Percentiles rank a stretch among this genome's conserved stretches.
Conservation (phyloP, 148 eudicot genomes). For the Silene conica region DNA sequence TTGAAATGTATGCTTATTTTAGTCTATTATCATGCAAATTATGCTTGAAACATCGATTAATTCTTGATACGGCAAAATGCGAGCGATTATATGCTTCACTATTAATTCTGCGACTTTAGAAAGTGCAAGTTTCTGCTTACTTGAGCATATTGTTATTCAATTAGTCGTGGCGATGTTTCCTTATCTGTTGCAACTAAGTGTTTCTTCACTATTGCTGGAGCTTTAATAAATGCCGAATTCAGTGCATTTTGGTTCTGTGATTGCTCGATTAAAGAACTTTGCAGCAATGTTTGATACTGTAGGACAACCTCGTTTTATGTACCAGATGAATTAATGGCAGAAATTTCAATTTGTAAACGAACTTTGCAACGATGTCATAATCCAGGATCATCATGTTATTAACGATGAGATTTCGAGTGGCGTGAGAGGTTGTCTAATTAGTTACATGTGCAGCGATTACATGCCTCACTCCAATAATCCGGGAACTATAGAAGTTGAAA, state of each 20-base stretch:
- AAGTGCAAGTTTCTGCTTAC: neutral
- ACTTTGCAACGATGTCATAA: too few relatives aligned
- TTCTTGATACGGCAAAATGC: neutral
- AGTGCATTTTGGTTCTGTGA: neutral
- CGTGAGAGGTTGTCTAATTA: neutral
- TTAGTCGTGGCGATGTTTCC: neutral
- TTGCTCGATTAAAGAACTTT: neutral
- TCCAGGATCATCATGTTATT: too few relatives aligned
- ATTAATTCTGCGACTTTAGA: neutral
- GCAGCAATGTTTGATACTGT: neutral
- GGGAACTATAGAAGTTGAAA: neutral
- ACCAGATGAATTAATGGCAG: neutral
- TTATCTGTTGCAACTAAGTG: neutral
- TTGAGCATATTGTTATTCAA: neutral
- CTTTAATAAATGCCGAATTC: neutral
- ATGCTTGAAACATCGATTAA: neutral
- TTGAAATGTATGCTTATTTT: neutral
- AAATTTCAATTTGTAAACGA: too few relatives aligned
- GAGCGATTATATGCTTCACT: neutral
- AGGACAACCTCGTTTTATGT: neutral
- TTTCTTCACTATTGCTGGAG: neutral
- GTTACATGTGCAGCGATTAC: neutral
- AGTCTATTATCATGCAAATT: neutral
- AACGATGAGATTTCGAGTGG: neutral
- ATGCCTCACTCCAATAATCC: neutral